Evolutionary conservation across 1,284 basidiomycete genomes (phyloP).

Genomic region (Moniliophthora roreri): DNA sequence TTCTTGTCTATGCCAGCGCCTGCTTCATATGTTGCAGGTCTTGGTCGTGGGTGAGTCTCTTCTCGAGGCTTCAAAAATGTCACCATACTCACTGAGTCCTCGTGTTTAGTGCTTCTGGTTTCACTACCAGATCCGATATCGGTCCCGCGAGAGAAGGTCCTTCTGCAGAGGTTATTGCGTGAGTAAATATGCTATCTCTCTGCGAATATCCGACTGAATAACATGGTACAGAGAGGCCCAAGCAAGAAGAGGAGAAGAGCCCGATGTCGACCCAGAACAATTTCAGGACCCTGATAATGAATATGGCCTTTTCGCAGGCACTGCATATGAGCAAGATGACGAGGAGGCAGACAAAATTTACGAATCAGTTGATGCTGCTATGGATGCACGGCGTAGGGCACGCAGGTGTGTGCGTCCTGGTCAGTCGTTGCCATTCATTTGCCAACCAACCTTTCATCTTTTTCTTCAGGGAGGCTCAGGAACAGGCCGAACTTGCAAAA

Average conservation of each 20-base stretch:
- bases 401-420: constrained; percentile 65
- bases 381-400: constrained; percentile 83
- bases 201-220: constrained; percentile 6
- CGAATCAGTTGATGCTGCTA: constrained; percentile 84
- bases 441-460: constrained; percentile 30
- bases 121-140: constrained; percentile 98
- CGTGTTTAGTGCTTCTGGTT: constrained; percentile 88
- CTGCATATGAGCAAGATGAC: constrained; percentile 95
- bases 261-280: constrained; percentile 84
- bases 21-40: constrained; percentile 93
- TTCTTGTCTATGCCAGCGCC: constrained; percentile 88
- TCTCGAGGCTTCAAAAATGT: constrained; percentile 2
- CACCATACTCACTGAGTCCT: constrained; percentile 13
- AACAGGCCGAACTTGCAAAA: constrained; percentile 70
- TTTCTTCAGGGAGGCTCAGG: constrained; percentile 67
- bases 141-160: constrained; percentile 96
- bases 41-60: constrained; percentile 81
- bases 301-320: constrained; percentile 93
- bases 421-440: constrained; percentile 34
- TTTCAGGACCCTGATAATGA: constrained; percentile 98
- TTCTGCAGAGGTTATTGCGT: constrained; percentile 86
- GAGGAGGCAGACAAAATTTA: constrained; percentile 98
- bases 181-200: constrained; percentile 28
- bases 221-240: constrained; percentile 69
- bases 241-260: constrained; percentile 82